These are phyloP conservation scores for Anethum foeniculum DNA, from an alignment of 140 eudicot species.

Conservation along the genomic window DNA sequence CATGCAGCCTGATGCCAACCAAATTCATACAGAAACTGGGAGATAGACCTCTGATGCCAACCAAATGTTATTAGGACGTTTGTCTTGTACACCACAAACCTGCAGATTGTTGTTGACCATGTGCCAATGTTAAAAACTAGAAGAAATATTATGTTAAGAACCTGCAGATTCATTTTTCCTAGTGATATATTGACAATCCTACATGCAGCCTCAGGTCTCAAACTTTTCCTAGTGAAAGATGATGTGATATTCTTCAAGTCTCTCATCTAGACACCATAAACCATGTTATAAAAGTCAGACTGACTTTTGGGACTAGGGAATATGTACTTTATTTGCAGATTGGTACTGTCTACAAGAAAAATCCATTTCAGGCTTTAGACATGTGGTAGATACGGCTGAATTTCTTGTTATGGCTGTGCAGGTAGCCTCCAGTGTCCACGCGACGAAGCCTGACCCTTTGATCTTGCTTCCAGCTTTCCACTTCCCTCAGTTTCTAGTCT, in stretches of 20 bases:
- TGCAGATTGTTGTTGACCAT: too few relatives aligned
- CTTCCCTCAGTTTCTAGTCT: constrained; percentile 58
- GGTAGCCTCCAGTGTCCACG: constrained; percentile 59
- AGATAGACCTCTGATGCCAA: constrained; percentile 91
- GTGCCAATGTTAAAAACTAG: too few relatives aligned
- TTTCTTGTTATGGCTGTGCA: constrained; percentile 68
- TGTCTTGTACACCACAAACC: constrained; percentile 82
- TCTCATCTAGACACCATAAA: not conserved
- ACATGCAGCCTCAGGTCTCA: not conserved
- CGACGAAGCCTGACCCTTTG: constrained; percentile 54
- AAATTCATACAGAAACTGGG: constrained; percentile 45
- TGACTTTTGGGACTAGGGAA: not conserved
- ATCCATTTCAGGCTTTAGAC: not conserved
- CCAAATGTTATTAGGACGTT: constrained; percentile 80
- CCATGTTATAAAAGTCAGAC: not conserved
- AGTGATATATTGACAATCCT: not conserved
- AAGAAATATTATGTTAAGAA: not conserved
- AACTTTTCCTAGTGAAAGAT: not conserved
- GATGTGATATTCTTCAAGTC: not conserved
- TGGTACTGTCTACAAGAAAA: not conserved
- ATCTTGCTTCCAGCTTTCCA: constrained; percentile 61
- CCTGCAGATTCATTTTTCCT: not conserved
- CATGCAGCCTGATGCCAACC: too few relatives aligned
- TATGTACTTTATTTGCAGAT: not conserved
- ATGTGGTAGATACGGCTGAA: constrained; percentile 26